Evolutionary conservation across 2,329 filamentous ascomycete species (phyloP).

Genomic region (Fusarium algeriense): DNA sequence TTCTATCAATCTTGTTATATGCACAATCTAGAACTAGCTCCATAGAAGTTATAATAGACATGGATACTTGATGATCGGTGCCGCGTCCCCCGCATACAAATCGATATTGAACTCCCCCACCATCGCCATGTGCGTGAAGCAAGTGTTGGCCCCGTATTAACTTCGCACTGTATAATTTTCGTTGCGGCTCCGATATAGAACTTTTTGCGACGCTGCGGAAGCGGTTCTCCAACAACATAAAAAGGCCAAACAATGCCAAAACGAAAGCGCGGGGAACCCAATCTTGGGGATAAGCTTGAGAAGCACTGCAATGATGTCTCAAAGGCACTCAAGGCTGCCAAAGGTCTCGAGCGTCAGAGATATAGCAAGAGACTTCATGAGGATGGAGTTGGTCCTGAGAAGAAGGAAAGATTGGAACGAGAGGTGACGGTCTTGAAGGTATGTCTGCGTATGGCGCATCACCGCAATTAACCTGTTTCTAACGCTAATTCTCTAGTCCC

Average conservation of each 20-base stretch:
- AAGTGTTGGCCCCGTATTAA: constrained; percentile 33
- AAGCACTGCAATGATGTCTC: constrained; percentile 71
- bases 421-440: constrained; percentile 70
- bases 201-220: constrained; percentile 39
- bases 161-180: constrained; percentile 66
- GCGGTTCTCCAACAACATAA: constrained; percentile 25
- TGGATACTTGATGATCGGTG: constrained; percentile 20
- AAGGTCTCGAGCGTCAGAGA: constrained; percentile 83
- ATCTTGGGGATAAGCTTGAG: constrained; percentile 63
- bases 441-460: background rate
- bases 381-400: constrained; percentile 59
- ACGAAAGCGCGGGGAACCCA: constrained; percentile 65
- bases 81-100: constrained; percentile 15
- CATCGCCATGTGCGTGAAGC: constrained; percentile 13
- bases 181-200: constrained; percentile 36
- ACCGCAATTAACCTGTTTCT: background rate
- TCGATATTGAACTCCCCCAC: constrained; percentile 27
- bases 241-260: constrained; percentile 62
- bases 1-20: background rate
- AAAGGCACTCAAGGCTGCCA: constrained; percentile 77
- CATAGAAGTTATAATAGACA: background rate
- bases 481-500: constrained; percentile 55
- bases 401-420: constrained; percentile 70
- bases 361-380: constrained; percentile 71
- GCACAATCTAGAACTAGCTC: background rate